Evolutionary conservation across 1,284 basidiomycete species (phyloP), one percentile per base, ranked within the genome.

Genomic region (Irpex rosettiformis): DNA sequence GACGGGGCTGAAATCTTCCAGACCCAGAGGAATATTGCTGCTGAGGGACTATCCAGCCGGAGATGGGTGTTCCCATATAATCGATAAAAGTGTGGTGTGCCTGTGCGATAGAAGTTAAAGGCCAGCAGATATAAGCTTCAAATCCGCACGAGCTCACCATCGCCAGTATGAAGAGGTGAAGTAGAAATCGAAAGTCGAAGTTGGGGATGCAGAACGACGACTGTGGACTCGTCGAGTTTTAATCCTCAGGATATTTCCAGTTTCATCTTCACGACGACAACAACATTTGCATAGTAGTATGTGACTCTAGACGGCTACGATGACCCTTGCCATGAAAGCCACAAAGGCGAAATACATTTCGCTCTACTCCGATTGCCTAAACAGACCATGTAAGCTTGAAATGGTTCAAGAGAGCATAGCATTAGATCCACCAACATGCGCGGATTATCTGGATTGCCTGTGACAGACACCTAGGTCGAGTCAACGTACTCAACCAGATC

Each of bases 61-160:
- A 29, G 24, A 51, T 29, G 8, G 24, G 21, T 28, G 18, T 29
- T 7, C 48, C 48, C 48, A 51, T 25, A 25, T 51, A 51, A 28
- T 51, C 48, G 48, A 51, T 25, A 25, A 51, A 51, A 3, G 48
- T 51, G 25, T 51, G 48, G 48, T 51, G 48, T 25, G 48, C 48
- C 48, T 51, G 16, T 8, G 8, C 27, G 21, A 21, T 21, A 18
- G 1, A 24, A n/a, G 16, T 4, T 3, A 4, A 25, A 13, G 28
- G 25, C 25, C 13, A 25, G 8, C 10, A 49, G 22, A 6, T 8
- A 24, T 4, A n/a, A 21, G 21, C 42, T 47, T 8, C 22, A 25
- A 3, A 5, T 29, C 24, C 3, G 18, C 1, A 1, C 10, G 6
- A 2, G 18, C 48, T 16, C 22, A 51, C 48, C 48, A 51, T 51